Evolutionary conservation across 2,329 filamentous ascomycete species (phyloP), one percentile per base, ranked within the genome.

Genomic region (Aspergillus ochraceoroseus): DNA sequence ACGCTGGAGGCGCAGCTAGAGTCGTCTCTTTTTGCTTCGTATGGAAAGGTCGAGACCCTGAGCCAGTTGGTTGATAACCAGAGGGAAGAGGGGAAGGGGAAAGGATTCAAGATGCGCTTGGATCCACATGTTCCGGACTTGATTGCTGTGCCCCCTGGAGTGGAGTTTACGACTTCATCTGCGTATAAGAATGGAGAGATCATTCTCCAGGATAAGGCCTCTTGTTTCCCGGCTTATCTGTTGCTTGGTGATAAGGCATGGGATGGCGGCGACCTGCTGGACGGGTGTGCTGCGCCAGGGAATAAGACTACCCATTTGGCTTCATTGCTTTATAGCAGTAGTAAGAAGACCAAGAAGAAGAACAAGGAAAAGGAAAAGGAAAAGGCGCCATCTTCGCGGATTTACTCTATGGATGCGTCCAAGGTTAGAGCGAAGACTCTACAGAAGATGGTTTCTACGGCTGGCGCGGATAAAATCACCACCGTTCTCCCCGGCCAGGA

Each of bases 261-360:
- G 52, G 29, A 52, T 2, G 86, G 86, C 14, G 87, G 87, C 15
- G 80, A 92, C 56, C 71, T 94, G 6, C 78, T 96, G n/a, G 92
- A 98, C 63, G 86, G 86, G 0, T 96, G 90, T 61, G 87, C 92
- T 0, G 92, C 92, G 0, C 92, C 92, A 1, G 92, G 92, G 4
- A 98, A 98, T 64, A 98, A 98, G 67, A 96, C 92, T 1, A 96
- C 90, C 5, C 92, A 96, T 62, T 68, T 94, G 32, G 88, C 89
- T 0, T 84, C 87, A 2, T 78, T 95, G 3, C 57, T 92, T 2
- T 59, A 59, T 14, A 33, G 25, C 5, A 13, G 28, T 18, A 14
- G 13, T 6, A 17, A 41, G 7, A 44, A 60, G 57, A 13, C 62
- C 54, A 19, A 49, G 44, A 38, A 40, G 18, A 12, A 46, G 52